Conservation (phyloP, 257 asterid species). For the Solanum sejunctum region DNA sequence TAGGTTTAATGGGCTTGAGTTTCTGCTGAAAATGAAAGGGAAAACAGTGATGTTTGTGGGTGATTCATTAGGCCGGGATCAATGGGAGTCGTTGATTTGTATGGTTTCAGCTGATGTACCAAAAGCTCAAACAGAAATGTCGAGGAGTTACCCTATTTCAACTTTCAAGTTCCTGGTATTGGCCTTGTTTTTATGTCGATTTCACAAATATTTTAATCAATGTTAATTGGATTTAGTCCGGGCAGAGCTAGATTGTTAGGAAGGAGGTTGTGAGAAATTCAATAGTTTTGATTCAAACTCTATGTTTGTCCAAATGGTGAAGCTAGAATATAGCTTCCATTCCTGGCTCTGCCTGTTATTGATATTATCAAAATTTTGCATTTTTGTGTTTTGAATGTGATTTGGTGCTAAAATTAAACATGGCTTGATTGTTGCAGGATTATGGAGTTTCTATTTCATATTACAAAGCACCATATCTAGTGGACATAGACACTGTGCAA, state of each 20-base stretch:
- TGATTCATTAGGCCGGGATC: conserved; percentile 84
- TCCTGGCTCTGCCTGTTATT: background rate
- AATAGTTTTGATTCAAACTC: background rate
- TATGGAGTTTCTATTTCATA: conserved; percentile 70
- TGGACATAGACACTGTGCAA: conserved; percentile 54
- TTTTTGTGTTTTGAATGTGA: background rate
- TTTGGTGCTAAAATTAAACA: background rate
- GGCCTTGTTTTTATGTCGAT: background rate
- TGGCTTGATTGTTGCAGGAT: conserved; percentile 30
- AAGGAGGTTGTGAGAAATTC: background rate
- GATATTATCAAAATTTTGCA: background rate
- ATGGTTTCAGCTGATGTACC: conserved; percentile 61
- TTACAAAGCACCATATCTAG: conserved; percentile 78
- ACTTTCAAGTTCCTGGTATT: conserved; percentile 61
- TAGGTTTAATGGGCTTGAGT: conserved; percentile 34
- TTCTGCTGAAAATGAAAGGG: conserved; percentile 25
- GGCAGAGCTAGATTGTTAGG: background rate
- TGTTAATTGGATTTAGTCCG: background rate
- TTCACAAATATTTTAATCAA: background rate
- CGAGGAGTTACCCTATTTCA: conserved; percentile 59
- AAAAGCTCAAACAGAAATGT: conserved; percentile 46
- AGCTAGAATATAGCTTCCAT: background rate
- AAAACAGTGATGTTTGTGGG: conserved; percentile 90
- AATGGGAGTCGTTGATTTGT: conserved; percentile 86
- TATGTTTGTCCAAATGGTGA: background rate